Percentiles rank a stretch among this genome's conserved stretches.
These are phyloP conservation scores for Pyrenochaeta sp. DNA, from an alignment of 2,329 filamentous ascomycete species.

Conservation along the genomic window DNA sequence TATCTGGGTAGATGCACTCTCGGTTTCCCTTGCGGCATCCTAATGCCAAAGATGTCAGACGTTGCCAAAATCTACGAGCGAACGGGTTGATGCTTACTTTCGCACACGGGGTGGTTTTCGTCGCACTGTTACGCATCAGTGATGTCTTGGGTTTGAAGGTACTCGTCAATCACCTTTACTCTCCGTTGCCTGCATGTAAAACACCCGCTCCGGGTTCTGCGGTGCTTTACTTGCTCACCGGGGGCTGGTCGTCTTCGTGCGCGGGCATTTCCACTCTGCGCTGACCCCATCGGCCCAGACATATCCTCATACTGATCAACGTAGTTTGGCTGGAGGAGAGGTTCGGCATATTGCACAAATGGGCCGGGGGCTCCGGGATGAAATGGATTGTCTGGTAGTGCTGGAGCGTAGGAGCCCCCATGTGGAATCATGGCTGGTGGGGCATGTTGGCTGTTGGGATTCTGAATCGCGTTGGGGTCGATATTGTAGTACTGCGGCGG, in stretches of 20 bases:
- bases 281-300: conserved; percentile 34
- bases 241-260: conserved; percentile 42
- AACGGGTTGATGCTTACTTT: conserved; percentile 60
- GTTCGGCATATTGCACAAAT: conserved; percentile 43
- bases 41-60: conserved; percentile 41
- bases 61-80: conserved; percentile 9
- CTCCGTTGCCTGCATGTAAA: conserved; percentile 88
- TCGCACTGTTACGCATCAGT: conserved; percentile 73
- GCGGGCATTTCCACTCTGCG: conserved; percentile 39
- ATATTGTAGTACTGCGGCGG: conserved; percentile 48
- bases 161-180: conserved; percentile 68
- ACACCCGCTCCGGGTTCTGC: conserved; percentile 91
- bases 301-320: conserved; percentile 48
- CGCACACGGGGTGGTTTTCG: conserved; percentile 85
- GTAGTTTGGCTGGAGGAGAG: conserved; percentile 43
- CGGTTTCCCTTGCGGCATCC: conserved; percentile 92
- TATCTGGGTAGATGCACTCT: conserved; percentile 89
- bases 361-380: conserved; percentile 40
- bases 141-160: background rate
- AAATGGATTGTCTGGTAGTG: conserved; percentile 42
- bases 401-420: conserved; percentile 32
- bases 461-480: conserved; percentile 38
- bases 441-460: conserved; percentile 33
- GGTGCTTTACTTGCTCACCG: conserved; percentile 84
- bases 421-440: conserved; percentile 42